Evolutionary conservation across 805 yeast genomes (phyloP), one percentile per base, ranked within the genome.

Genomic region (Torulaspora indica): DNA sequence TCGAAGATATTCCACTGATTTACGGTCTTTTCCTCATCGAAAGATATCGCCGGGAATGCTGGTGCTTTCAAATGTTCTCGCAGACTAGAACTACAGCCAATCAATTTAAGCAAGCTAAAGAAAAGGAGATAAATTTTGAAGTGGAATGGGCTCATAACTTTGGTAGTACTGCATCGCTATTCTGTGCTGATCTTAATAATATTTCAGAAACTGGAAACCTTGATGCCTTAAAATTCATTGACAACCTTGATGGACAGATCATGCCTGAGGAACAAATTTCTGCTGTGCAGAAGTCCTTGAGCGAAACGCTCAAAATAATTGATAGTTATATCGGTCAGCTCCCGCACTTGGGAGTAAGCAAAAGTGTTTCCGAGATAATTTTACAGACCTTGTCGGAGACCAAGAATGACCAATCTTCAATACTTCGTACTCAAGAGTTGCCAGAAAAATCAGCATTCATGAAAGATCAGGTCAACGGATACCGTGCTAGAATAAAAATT

Each of bases 21-120:
- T 82, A 84, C 58, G 93, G 93, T 1, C 67, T 82, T n/a, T 74
- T 78, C 61, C 49, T 82, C 2, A 72, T 84, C 37, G 90, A 85
- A 51, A 71, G 68, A 35, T 66, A 82, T 40, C 69, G 87, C 40
- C 76, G 83, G 52, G 65, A 68, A 37, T 77, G 76, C 51, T 82
- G 88, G 85, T 30, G 43, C 18, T 24, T 45, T 10, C 53, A 63
- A 29, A 42, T 66, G n/a, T 55, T 58, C 29, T 23, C 40, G 9
- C 46, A 57, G 13, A 51, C 58, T 1, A 39, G 55, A 25, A 73
- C 71, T 40, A 63, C 79, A 0, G 70, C 79, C 22, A 89, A 81
- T 52, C 79, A 76, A 42, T 67, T 82, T 46, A 78, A 82, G 20
- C 61, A 72, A 42, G 60, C 80, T 40, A 74, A 75, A 18, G 81